phyloP scores from a whole-genome alignment of 2,329 filamentous ascomycete species.

The Alternaria longipes region DNA sequence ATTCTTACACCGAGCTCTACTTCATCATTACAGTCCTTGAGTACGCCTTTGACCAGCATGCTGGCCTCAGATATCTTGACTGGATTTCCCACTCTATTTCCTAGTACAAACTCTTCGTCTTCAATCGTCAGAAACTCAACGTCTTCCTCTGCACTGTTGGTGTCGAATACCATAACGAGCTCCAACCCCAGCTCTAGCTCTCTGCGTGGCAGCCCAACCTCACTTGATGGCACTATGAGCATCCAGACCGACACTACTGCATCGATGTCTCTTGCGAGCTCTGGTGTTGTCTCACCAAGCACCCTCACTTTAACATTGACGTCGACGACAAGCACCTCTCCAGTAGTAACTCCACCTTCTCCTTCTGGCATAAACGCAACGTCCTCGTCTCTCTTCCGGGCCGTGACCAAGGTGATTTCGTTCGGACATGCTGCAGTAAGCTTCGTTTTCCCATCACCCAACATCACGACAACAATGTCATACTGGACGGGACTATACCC shows the following conservation, averaged over 20 bases:
- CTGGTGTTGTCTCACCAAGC: not conserved
- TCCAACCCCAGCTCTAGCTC: not conserved
- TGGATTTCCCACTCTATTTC: not conserved
- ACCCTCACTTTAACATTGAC: conserved; percentile 4
- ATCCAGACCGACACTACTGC: conserved; percentile 14
- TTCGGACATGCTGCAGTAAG: conserved; percentile 34
- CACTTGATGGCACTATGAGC: conserved; percentile 5
- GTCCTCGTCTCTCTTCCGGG: conserved; percentile 13
- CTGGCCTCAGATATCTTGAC: not conserved
- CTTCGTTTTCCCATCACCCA: conserved; percentile 43
- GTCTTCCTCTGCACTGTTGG: not conserved
- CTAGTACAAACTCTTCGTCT: not conserved
- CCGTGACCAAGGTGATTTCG: conserved; percentile 37
- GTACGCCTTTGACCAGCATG: not conserved
- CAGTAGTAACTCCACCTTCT: not conserved
- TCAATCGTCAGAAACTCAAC: not conserved
- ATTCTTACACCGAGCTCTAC: not conserved
- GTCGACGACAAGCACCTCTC: not conserved
- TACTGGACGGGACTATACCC: conserved; percentile 47
- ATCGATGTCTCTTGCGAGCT: not conserved
- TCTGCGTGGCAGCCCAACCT: not conserved
- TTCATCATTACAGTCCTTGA: not conserved
- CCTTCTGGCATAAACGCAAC: conserved; percentile 5
- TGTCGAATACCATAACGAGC: not conserved
- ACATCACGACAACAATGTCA: conserved; percentile 41